Evolutionary conservation across 78 protist species (phyloP).

Genomic region (Cavenderia fasciculata): DNA sequence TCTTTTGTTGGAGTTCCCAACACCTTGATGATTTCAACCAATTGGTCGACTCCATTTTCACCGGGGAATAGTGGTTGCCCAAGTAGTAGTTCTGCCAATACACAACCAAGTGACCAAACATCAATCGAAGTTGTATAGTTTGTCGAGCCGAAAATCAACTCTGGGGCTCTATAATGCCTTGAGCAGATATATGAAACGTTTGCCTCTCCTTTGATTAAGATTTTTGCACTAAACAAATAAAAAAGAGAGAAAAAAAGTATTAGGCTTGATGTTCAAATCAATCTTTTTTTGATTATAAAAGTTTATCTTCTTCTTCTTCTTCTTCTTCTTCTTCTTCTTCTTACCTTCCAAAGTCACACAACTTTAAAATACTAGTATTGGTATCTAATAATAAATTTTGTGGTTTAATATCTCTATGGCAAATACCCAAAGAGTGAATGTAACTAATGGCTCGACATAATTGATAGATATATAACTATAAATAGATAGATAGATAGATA

Average conservation of each 20-base stretch:
- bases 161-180: slow-evolving; percentile 99
- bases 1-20: slow-evolving; percentile 95
- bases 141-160: slow-evolving; percentile 98
- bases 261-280: too few species aligned
- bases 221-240: slow-evolving; percentile 87
- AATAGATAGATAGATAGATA: neutral
- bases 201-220: slow-evolving; percentile 94
- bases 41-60: slow-evolving; percentile 96
- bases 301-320: neutral
- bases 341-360: slow-evolving; percentile 98
- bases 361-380: slow-evolving; percentile 89
- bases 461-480: slow-evolving; percentile 94
- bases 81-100: slow-evolving; percentile 95
- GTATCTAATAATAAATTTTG: slow-evolving; percentile 94
- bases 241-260: neutral
- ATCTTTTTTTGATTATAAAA: too few species aligned
- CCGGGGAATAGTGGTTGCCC: slow-evolving; percentile 97
- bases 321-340: too few species aligned
- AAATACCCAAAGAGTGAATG: slow-evolving; percentile 88
- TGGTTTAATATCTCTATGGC: slow-evolving; percentile 96
- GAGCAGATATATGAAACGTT: slow-evolving; percentile 99
- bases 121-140: slow-evolving; percentile 96
- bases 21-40: slow-evolving; percentile 98
- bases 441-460: slow-evolving; percentile 92
- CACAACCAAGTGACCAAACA: slow-evolving; percentile 95